Evolutionary conservation across 2,329 filamentous ascomycete genomes (phyloP), one percentile per base, ranked within the genome.

Genomic region (Neofusicoccum ribis): DNA sequence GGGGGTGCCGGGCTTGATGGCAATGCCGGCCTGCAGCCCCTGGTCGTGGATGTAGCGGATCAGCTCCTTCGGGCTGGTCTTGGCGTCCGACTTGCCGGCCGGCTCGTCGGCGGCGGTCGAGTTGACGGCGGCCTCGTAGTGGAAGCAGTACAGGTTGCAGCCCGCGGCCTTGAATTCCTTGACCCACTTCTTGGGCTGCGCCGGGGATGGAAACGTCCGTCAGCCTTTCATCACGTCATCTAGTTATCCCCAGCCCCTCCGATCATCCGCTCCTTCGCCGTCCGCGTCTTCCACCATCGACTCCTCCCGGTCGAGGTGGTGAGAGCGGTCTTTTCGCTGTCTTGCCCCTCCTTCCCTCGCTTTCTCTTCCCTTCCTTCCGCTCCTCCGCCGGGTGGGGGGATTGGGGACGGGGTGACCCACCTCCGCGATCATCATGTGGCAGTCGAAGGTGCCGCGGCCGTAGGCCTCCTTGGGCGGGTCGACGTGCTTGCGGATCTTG

Each of bases 371-470:
- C 23, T 3, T 23, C 23, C 23, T 23, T 23, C 1, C 23, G 23
- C 3, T 23, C 23, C 23, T 23, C 23, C 23, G 23, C 23, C 23
- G 23, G 23, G 23, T 23, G 27, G 3, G 15, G 6, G 5, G 20
- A 36, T 39, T 2, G 14, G 50, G 4, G 52, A 31, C 5, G 5
- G 3, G 12, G 11, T 34, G 27, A 27, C 27, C 8, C 84, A 94
- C 92, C 90, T 99, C 94, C 73, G 92, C 89, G 76, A 99, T 96
- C 95, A 99, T 99, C 95, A 99, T 98, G 81, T 99, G 95, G 85
- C 95, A 99, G 80, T 99, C 95, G 77, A 99, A 99, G 14, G 94
- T 98, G 68, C 95, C 95, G 72, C 89, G 91, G 62, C 91, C 93
- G 70, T 90, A 83, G 39, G 85, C 85, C 60, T 85, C 82, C 46